Evolutionary conservation across 2,329 filamentous ascomycete species (phyloP).

Genomic region (Fulvia fulva): DNA sequence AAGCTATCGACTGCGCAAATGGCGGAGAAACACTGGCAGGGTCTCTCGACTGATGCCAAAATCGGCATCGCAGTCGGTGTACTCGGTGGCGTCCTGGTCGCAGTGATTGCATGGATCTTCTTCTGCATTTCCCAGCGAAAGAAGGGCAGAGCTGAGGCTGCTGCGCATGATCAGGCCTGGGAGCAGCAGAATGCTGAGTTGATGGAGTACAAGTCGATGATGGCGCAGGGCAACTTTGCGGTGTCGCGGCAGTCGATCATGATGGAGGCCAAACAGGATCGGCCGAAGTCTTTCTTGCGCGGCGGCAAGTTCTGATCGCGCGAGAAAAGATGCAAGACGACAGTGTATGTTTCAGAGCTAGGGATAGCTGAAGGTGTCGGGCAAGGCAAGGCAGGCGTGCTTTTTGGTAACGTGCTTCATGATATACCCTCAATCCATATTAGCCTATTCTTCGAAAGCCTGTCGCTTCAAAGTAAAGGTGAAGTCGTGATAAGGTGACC

Average conservation of each 20-base stretch:
- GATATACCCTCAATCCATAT: slow-evolving; percentile 7
- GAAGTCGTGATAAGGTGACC: not conserved
- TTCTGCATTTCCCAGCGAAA: slow-evolving; percentile 50
- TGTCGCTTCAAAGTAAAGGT: not conserved
- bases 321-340: not conserved
- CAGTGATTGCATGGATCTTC: slow-evolving; percentile 34
- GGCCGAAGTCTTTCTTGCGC: slow-evolving; percentile 5
- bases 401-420: slow-evolving; percentile 16
- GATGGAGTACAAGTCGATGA: slow-evolving; percentile 28
- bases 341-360: not conserved
- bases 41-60: slow-evolving; percentile 45
- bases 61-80: slow-evolving; percentile 47
- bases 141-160: slow-evolving; percentile 47
- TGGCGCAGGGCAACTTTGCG: slow-evolving; percentile 28
- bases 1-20: slow-evolving; percentile 43
- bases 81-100: slow-evolving; percentile 38
- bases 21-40: slow-evolving; percentile 41
- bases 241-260: slow-evolving; percentile 18
- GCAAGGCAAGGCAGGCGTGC: not conserved
- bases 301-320: slow-evolving; percentile 9
- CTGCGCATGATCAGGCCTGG: slow-evolving; percentile 46
- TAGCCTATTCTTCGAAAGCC: not conserved
- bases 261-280: slow-evolving; percentile 17
- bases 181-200: slow-evolving; percentile 38
- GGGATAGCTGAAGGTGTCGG: not conserved